phyloP scores from a whole-genome alignment of 106 monocot species.

The Narthecium ossifragum region DNA sequence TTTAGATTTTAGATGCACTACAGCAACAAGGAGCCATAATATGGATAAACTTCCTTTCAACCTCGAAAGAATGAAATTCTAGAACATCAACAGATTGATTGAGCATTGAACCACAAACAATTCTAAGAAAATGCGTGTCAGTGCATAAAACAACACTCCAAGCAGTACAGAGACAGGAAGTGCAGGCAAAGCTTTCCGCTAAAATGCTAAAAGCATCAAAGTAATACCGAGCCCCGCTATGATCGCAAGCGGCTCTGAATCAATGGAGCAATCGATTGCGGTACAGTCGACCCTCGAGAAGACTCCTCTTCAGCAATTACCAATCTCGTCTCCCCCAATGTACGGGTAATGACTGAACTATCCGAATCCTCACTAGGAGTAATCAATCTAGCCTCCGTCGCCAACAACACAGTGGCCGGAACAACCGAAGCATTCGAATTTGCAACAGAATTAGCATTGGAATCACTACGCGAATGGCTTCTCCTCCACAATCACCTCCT shows the following conservation, averaged over 20 bases:
- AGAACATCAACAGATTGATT: slow-evolving; percentile 77
- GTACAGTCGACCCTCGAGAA: slow-evolving; percentile 9
- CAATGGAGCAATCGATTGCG: slow-evolving; percentile 27
- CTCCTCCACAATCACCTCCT: slow-evolving; percentile 40
- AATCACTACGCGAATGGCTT: neutral
- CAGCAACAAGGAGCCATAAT: neutral
- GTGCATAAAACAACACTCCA: slow-evolving; percentile 70
- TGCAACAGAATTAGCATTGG: neutral
- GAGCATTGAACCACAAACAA: slow-evolving; percentile 77
- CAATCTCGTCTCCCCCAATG: slow-evolving; percentile 22
- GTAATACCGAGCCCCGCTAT: slow-evolving; percentile 85
- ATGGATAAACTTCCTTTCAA: neutral
- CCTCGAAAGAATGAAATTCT: slow-evolving; percentile 7
- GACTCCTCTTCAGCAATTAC: slow-evolving; percentile 10
- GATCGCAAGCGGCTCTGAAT: slow-evolving; percentile 54
- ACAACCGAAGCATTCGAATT: too few species aligned
- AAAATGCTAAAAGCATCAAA: slow-evolving; percentile 66
- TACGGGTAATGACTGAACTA: too few species aligned
- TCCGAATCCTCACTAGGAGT: slow-evolving; percentile 1
- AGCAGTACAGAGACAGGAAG: slow-evolving; percentile 86
- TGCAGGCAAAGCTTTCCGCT: slow-evolving; percentile 80
- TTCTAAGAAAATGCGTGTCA: slow-evolving; percentile 70
- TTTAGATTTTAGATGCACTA: neutral
- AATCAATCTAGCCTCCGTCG: too few species aligned
- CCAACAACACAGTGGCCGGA: too few species aligned